Evolutionary conservation across 2,329 filamentous ascomycete genomes (phyloP).

Genomic region (Hypoxylon sp.): DNA sequence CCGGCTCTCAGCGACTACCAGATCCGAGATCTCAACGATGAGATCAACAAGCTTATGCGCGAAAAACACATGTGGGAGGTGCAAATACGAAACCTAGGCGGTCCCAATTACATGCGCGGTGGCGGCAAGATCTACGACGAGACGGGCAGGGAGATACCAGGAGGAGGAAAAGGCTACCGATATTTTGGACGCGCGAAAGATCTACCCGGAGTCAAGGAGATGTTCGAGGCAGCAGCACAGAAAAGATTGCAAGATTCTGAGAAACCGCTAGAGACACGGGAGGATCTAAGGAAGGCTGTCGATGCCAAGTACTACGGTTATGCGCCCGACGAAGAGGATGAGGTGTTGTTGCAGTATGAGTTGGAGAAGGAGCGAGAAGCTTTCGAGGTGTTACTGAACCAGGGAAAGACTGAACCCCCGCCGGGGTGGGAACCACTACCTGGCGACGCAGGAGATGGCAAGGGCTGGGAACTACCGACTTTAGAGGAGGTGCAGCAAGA

Average conservation of each 20-base stretch:
- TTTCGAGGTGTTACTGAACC: slow-evolving; percentile 69
- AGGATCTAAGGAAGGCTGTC: slow-evolving; percentile 77
- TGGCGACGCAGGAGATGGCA: slow-evolving; percentile 84
- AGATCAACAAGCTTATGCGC: slow-evolving; percentile 98
- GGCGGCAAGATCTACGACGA: slow-evolving; percentile 78
- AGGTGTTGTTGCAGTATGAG: slow-evolving; percentile 81
- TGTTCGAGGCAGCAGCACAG: slow-evolving; percentile 81
- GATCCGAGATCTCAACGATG: slow-evolving; percentile 97
- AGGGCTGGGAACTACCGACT: slow-evolving; percentile 83
- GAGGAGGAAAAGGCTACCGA: slow-evolving; percentile 87
- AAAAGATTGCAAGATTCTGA: slow-evolving; percentile 62
- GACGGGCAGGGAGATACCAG: slow-evolving; percentile 73
- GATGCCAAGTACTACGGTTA: slow-evolving; percentile 98
- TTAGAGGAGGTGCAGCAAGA: slow-evolving; percentile 94
- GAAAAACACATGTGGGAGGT: slow-evolving; percentile 99
- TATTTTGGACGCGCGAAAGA: slow-evolving; percentile 93
- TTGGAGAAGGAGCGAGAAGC: slow-evolving; percentile 84
- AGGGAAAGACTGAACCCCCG: slow-evolving; percentile 64
- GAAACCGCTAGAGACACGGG: slow-evolving; percentile 72
- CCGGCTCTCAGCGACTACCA: slow-evolving; percentile 91
- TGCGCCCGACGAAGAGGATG: slow-evolving; percentile 90
- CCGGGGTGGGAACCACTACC: slow-evolving; percentile 86
- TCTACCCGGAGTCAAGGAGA: slow-evolving; percentile 92
- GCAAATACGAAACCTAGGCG: slow-evolving; percentile 93
- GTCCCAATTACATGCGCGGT: slow-evolving; percentile 92